Evolutionary conservation across 139 green algal species (phyloP).

Genomic region (Chlorella vulgaris): DNA sequence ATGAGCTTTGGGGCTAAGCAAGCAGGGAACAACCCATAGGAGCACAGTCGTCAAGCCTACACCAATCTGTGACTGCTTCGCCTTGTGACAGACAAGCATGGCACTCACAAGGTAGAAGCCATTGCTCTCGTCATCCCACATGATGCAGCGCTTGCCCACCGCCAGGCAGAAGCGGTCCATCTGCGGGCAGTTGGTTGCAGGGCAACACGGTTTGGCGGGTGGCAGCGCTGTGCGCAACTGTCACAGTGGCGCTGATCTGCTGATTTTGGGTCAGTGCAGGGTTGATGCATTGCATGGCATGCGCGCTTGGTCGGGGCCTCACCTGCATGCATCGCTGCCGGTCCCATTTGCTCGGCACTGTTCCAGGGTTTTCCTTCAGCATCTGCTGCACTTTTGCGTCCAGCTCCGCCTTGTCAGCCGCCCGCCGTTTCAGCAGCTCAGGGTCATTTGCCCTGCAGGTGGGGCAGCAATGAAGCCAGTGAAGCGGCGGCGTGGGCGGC

Average conservation of each 20-base stretch:
- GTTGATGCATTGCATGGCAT: neutral
- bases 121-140: slow-evolving; percentile 44
- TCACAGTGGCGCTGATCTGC: too few species aligned
- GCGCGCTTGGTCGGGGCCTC: too few species aligned
- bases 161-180: slow-evolving; percentile 34
- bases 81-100: too few species aligned
- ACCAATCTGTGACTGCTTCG: neutral
- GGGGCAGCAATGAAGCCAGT: neutral
- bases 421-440: neutral
- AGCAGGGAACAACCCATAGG: neutral
- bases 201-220: neutral
- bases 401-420: neutral
- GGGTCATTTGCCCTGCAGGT: neutral
- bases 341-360: neutral
- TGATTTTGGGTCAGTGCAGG: too few species aligned
- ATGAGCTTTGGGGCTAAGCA: too few species aligned
- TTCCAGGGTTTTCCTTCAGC: neutral
- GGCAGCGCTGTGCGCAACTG: neutral
- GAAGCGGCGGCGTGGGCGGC: too few species aligned
- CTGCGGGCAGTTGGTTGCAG: neutral
- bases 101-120: slow-evolving; percentile 46
- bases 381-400: neutral
- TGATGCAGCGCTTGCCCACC: slow-evolving; percentile 38
- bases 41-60: neutral
- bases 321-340: neutral